Evolutionary conservation across 805 yeast species (phyloP).

Genomic region (Candida odintsovae): DNA sequence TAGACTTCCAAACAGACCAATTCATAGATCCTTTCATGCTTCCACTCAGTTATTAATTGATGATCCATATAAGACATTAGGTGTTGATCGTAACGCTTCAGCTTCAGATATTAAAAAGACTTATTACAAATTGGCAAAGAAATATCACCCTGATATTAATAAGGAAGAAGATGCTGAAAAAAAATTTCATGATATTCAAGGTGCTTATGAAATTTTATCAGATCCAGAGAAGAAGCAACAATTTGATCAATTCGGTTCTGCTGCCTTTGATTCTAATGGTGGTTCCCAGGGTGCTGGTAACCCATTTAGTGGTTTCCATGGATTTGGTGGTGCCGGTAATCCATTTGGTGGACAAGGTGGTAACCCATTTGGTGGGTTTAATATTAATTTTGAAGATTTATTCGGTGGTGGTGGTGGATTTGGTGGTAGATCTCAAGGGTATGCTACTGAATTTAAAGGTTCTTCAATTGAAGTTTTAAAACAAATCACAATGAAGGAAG

Average conservation of each 20-base stretch:
- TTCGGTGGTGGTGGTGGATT: constrained; percentile 52
- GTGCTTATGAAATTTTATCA: constrained; percentile 86
- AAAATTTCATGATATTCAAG: constrained; percentile 88
- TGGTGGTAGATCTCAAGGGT: constrained; percentile 33
- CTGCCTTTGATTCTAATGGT: constrained; percentile 68
- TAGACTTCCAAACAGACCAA: background rate
- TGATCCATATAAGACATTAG: constrained; percentile 84
- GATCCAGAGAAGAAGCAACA: constrained; percentile 83
- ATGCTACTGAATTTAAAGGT: constrained; percentile 78
- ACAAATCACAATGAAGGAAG: constrained; percentile 75
- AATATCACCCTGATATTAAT: constrained; percentile 95
- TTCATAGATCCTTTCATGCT: constrained; percentile 35
- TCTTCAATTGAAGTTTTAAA: constrained; percentile 80
- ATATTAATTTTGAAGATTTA: constrained; percentile 52
- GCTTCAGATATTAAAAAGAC: constrained; percentile 90
- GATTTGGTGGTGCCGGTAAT: constrained; percentile 41
- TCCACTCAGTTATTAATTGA: constrained; percentile 26
- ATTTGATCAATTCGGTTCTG: constrained; percentile 86
- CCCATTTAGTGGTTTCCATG: constrained; percentile 41
- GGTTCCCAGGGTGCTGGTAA: constrained; percentile 36
- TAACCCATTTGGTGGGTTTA: constrained; percentile 36
- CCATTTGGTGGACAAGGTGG: constrained; percentile 39
- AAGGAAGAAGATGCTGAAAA: constrained; percentile 85
- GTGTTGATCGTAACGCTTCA: constrained; percentile 67
- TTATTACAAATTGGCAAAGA: constrained; percentile 87